Evolutionary conservation across 2,329 filamentous ascomycete genomes (phyloP).

Genomic region (Alternaria alternata): DNA sequence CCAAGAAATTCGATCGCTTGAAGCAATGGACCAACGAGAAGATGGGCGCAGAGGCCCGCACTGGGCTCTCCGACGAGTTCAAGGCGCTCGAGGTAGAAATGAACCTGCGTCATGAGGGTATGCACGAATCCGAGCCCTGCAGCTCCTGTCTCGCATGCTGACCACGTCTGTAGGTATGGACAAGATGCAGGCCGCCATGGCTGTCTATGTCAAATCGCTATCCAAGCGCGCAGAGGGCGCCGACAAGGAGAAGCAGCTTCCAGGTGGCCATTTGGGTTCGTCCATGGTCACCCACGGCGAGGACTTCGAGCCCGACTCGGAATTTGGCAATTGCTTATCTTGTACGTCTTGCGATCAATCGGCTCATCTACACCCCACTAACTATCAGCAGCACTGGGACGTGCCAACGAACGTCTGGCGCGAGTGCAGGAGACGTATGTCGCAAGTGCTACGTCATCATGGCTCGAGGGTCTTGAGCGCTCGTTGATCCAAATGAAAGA

Average conservation of each 20-base stretch:
- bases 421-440: conserved; percentile 86
- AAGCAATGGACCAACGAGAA: conserved; percentile 98
- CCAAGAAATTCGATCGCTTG: conserved; percentile 92
- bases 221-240: conserved; percentile 84
- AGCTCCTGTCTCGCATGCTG: conserved; percentile 7
- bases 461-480: conserved; percentile 91
- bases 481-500: conserved; percentile 96
- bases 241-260: conserved; percentile 86
- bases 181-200: conserved; percentile 85
- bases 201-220: conserved; percentile 84
- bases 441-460: conserved; percentile 77
- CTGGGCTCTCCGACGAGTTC: conserved; percentile 87
- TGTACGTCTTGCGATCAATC: conserved; percentile 57
- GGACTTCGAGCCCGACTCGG: conserved; percentile 89
- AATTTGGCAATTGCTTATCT: conserved; percentile 87
- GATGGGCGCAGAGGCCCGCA: conserved; percentile 92
- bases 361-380: conserved; percentile 18
- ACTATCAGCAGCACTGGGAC: conserved; percentile 69
- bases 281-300: conserved; percentile 90
- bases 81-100: conserved; percentile 90
- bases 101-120: conserved; percentile 87
- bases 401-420: conserved; percentile 86
- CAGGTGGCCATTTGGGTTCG: conserved; percentile 79
- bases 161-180: conserved; percentile 74
- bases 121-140: conserved; percentile 18